These are phyloP conservation scores for Populus hybrid DNA, from an alignment of 441 rosid genomes.

Conservation along the genomic window DNA sequence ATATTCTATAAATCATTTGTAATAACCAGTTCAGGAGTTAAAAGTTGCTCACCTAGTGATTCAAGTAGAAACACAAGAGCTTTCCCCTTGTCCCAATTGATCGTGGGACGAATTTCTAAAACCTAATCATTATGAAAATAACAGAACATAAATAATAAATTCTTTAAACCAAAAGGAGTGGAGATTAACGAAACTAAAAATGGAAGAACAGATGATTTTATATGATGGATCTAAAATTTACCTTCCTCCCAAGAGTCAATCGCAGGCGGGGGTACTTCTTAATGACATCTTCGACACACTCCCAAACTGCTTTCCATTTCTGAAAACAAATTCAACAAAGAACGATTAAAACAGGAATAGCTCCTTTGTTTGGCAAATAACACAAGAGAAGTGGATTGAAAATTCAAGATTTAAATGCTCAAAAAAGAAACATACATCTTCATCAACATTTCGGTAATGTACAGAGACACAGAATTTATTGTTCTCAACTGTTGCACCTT, in stretches of 20 bases:
- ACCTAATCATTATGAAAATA: constrained; percentile 36
- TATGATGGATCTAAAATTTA: constrained; percentile 22
- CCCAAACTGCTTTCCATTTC: constrained; percentile 69
- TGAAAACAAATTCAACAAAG: constrained; percentile 28
- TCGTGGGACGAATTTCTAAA: constrained; percentile 89
- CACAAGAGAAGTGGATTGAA: neutral
- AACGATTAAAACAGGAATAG: neutral
- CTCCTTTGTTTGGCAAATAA: neutral
- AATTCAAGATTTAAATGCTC: constrained; percentile 2
- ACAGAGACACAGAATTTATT: constrained; percentile 93
- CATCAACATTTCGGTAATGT: constrained; percentile 91
- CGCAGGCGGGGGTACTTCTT: constrained; percentile 65
- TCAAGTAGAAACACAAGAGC: constrained; percentile 89
- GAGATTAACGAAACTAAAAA: neutral
- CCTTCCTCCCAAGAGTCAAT: constrained; percentile 94
- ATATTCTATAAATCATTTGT: neutral
- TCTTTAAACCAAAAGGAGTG: neutral
- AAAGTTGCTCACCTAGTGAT: constrained; percentile 66
- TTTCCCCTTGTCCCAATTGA: constrained; percentile 97
- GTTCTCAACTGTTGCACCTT: constrained; percentile 79
- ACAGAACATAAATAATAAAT: neutral
- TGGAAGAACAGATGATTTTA: neutral
- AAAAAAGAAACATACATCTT: constrained; percentile 42
- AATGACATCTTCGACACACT: constrained; percentile 53
- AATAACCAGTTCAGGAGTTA: neutral